Percentiles rank a stretch among this genome's conserved stretches.
phyloP scores from a whole-genome alignment of 2,329 filamentous ascomycete species.

The Fusarium sp. region DNA sequence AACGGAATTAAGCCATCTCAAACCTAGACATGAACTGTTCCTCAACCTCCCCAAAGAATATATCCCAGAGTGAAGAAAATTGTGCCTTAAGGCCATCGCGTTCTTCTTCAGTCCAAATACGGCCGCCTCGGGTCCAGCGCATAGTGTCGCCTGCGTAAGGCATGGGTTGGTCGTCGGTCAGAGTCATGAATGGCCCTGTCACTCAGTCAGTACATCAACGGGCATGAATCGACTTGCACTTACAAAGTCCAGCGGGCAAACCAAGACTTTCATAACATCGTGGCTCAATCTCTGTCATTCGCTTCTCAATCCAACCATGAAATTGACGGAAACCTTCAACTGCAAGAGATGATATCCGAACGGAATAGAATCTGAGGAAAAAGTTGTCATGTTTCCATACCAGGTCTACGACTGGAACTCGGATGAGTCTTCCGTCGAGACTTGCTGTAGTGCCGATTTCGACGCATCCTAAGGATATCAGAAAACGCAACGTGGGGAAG shows the following conservation, averaged over 20 bases:
- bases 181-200: background rate
- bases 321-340: background rate
- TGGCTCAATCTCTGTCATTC: background rate
- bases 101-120: background rate
- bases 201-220: rapidly evolving
- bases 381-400: background rate
- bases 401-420: background rate
- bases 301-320: background rate
- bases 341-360: background rate
- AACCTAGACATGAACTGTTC: background rate
- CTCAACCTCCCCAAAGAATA: background rate
- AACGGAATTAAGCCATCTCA: background rate
- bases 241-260: background rate
- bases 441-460: background rate
- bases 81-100: background rate
- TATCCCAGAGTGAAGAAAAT: background rate
- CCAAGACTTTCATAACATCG: background rate
- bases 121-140: background rate
- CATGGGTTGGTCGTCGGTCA: background rate
- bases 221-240: rapidly evolving
- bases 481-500: too few species aligned
- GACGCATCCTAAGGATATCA: background rate
- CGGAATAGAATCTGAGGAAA: background rate
- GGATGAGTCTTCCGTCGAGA: background rate
- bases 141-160: background rate